Base-by-base conservation (phyloP, 2,329 filamentous ascomycete genomes). In the Fusarium goolgardi region DNA sequence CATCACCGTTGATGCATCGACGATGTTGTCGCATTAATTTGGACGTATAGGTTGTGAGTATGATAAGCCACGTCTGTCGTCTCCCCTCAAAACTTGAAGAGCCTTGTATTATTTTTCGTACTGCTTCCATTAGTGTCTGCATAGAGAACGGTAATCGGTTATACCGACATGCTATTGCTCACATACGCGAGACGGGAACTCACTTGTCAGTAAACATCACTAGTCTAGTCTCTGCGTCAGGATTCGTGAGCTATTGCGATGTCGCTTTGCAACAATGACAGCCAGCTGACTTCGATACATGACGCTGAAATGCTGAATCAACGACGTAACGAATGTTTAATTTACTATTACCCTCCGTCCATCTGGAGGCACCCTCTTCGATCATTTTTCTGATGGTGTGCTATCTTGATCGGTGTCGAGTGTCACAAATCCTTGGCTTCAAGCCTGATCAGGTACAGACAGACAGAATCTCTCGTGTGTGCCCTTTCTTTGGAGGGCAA, bases 401-500 rank as follows among this genome's bases (percentile, higher is more conserved):
- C 41, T 53, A 25, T 44, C 27, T 40, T 27, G 20, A 9, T 45
- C n/a, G 6, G 18, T 40, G 12, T 9, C 20, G 40, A 41, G 43
- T 21, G 23, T 45, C 34, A 57, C 35, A 31, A 23, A 39, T 2
- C 23, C 29, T 34, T 20, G n/a, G 34, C 11, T 34, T 52, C 35
- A 27, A 39, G 10, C 32, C 32, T 21, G 45, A 64, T 44, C 35
- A 47, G 44, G 31, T 12, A 50, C 47, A 27, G 47, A 31, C 47
- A 39, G 47, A 31, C 43, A 45, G 3, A 13, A 45, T 4, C 5
- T 32, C 18, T 40, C 7, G n/a, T 39, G 23, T 51, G 32, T 40
- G 34, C 18, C 47, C 37, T 41, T 49, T 37, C 46, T 49, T 37
- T n/a, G 54, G 31, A 49, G 18, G 60, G 60, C 10, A 64, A 65